phyloP scores from a whole-genome alignment of 179 eudicot species.

The Nepenthes alata region DNA sequence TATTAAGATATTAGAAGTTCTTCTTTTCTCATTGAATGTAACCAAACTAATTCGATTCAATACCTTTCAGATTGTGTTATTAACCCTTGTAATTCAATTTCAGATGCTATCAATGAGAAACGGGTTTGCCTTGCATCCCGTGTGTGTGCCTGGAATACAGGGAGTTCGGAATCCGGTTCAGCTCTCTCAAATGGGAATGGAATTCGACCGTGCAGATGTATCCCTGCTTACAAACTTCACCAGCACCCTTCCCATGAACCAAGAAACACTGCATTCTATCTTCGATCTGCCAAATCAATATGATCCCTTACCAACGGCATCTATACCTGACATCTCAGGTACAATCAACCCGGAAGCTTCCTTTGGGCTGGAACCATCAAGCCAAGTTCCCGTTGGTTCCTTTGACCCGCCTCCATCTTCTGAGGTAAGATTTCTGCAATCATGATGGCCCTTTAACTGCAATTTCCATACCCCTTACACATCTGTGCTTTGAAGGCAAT shows the following conservation, averaged over 20 bases:
- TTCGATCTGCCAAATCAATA: conserved; percentile 21
- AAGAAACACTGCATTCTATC: conserved; percentile 13
- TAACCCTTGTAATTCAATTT: neutral
- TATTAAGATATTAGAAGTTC: no score
- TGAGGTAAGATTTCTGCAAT: conserved; percentile 19
- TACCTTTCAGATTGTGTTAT: no score
- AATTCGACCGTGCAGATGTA: conserved; percentile 8
- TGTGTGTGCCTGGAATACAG: conserved; percentile 44
- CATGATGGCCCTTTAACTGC: no score
- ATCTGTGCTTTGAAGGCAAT: conserved; percentile 18
- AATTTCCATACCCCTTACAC: neutral
- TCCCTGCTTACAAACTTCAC: conserved; percentile 6
- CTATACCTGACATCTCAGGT: conserved; percentile 14
- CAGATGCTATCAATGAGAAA: conserved; percentile 85
- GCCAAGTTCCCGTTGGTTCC: conserved; percentile 16
- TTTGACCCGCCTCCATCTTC: conserved; percentile 19
- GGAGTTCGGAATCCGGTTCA: conserved; percentile 39
- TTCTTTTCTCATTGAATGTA: no score
- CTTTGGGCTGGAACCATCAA: conserved; percentile 12
- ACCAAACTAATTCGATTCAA: no score
- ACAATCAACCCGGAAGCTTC: no score
- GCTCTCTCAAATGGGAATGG: conserved; percentile 31
- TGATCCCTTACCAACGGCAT: conserved; percentile 16
- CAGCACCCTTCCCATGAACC: conserved; percentile 11
- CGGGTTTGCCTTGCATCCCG: conserved; percentile 55